A percentile compares a stretch with the other conserved stretches of the same genome.
phyloP scores from a whole-genome alignment of 345 rosid species.

The Chamaenerion angustifolium region DNA sequence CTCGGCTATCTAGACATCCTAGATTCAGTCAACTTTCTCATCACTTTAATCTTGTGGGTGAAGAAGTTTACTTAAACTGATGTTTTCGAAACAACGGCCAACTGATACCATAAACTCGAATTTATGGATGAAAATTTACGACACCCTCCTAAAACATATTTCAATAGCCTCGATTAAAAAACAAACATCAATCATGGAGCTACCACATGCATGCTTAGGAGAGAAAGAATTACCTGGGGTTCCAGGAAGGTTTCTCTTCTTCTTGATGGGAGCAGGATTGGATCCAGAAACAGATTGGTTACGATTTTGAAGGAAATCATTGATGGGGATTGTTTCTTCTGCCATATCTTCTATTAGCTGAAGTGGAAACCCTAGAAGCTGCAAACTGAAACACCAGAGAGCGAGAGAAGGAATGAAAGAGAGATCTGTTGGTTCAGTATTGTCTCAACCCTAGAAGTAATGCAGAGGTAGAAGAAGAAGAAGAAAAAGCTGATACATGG shows the following conservation, averaged over 20 bases:
- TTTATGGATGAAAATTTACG: too few species aligned
- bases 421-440: not conserved
- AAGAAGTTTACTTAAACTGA: too few species aligned
- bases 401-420: not conserved
- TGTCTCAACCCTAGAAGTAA: not conserved
- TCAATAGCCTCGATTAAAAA: not conserved
- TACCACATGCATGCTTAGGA: not conserved
- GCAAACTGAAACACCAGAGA: not conserved
- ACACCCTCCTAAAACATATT: too few species aligned
- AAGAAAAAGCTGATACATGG: too few species aligned
- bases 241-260: constrained; percentile 95
- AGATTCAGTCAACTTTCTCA: too few species aligned
- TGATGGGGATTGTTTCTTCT: constrained; percentile 5
- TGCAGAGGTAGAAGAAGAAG: too few species aligned
- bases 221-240: constrained; percentile 49
- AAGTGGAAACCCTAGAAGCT: constrained; percentile 1
- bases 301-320: constrained; percentile 3
- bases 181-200: not conserved
- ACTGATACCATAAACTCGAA: too few species aligned
- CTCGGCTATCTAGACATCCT: too few species aligned
- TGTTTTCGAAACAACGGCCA: too few species aligned
- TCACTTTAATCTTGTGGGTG: too few species aligned
- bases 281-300: constrained; percentile 1
- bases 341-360: constrained; percentile 2
- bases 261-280: constrained; percentile 27